Percentiles rank a stretch among this genome's conserved stretches.
phyloP scores from a whole-genome alignment of 2,329 filamentous ascomycete genomes.

The Cladophialophora carrionii region DNA sequence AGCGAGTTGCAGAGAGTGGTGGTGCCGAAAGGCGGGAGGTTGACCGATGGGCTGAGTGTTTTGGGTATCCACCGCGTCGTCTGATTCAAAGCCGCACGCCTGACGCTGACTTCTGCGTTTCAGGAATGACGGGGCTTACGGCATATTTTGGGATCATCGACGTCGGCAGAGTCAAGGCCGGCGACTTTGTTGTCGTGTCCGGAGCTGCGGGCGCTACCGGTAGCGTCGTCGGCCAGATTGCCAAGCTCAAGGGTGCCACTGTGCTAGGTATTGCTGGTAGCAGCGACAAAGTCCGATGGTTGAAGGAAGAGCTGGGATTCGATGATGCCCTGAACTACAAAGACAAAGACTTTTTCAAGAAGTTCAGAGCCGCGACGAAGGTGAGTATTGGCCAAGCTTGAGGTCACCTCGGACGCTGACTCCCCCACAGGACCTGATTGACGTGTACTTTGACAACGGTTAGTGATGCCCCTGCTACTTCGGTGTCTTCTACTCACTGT shows the following conservation, averaged over 20 bases:
- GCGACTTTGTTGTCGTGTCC: slow-evolving; percentile 75
- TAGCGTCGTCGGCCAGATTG: slow-evolving; percentile 75
- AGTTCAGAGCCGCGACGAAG: slow-evolving; percentile 64
- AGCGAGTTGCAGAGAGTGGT: slow-evolving; percentile 53
- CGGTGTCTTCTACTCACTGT: not conserved
- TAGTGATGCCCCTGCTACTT: slow-evolving; percentile 2
- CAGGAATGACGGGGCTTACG: slow-evolving; percentile 70
- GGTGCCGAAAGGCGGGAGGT: slow-evolving; percentile 52
- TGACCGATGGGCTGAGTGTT: slow-evolving; percentile 65
- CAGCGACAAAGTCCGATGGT: slow-evolving; percentile 68
- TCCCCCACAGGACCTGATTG: slow-evolving; percentile 54
- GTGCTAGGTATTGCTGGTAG: slow-evolving; percentile 69
- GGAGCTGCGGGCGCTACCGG: slow-evolving; percentile 77
- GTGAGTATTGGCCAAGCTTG: slow-evolving; percentile 14
- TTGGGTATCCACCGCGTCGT: slow-evolving; percentile 40
- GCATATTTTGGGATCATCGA: slow-evolving; percentile 75
- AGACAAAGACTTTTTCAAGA: slow-evolving; percentile 61
- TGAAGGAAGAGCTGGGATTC: slow-evolving; percentile 67
- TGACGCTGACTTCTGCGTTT: not conserved
- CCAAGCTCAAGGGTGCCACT: slow-evolving; percentile 69
- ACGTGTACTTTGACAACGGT: slow-evolving; percentile 72
- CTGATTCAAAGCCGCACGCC: not conserved
- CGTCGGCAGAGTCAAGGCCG: slow-evolving; percentile 67
- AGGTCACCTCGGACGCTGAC: not conserved
- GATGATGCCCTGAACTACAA: slow-evolving; percentile 73